Base-by-base conservation (phyloP, 495 filamentous ascomycete genomes). In the Tuber borchii region DNA sequence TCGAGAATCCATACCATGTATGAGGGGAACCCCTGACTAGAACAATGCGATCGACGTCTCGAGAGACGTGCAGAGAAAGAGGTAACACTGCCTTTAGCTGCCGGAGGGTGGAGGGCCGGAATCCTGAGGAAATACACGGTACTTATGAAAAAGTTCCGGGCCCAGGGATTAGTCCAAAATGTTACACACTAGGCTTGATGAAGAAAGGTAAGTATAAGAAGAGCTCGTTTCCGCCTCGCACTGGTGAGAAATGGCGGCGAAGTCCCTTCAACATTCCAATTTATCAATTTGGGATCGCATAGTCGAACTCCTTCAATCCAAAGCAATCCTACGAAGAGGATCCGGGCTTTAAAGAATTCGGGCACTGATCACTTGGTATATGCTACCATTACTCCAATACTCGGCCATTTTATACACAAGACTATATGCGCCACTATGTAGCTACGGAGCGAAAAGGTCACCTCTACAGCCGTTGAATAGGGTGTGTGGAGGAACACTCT, bases 291-390 rank as follows among this genome's bases (percentile, higher is more conserved):
- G 48, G 48, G 8, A 12, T 65, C 74, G 12, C 22, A 73, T 78
- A 45, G 16, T 71, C 40, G 44, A 73, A 71, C 73, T 73, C 71
- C 74, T 70, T 73, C 26, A 56, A 70, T 65, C 76, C 43, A 71
- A 77, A 77, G 71, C 51, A 69, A 77, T 69, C 75, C 75, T 74
- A 71, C 39, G 65, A 74, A 73, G 77, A 16, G 44, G 46, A 76
- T 73, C 70, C 71, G 7, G 44, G 71, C n/a, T 69, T 74, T 40
- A 71, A 74, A 69, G 77, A 77, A 77, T 10, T 5, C 65, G 8
- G 77, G 71, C 72, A 77, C 74, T 37, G 71, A 72, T 77, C 22
- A 72, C 69, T 22, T 71, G 40, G 65, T 61, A 6, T 74, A 73
- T 65, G 34, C 51, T 19, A 74, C n/a, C 68, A 73, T 74, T 26